phyloP scores from a whole-genome alignment of 805 yeast genomes.

The Starmerella floricola region DNA sequence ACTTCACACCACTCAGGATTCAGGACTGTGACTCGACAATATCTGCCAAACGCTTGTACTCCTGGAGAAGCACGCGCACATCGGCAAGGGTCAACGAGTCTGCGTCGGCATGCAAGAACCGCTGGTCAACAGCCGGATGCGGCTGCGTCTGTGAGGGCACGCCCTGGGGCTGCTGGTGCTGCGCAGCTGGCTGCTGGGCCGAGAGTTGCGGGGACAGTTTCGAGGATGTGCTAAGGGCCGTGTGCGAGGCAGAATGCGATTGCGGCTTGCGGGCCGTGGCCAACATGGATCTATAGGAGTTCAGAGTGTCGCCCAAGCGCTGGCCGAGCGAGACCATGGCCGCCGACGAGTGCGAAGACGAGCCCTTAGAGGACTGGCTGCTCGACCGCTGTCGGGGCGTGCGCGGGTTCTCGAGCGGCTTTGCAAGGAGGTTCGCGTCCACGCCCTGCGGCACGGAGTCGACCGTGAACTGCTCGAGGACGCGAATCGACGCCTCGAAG shows the following conservation, averaged over 20 bases:
- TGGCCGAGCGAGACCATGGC: constrained; percentile 22
- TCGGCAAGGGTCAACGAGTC: constrained; percentile 30
- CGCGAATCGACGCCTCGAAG: constrained; percentile 33
- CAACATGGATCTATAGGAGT: constrained; percentile 15
- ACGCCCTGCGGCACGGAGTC: constrained; percentile 26
- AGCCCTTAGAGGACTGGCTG: constrained; percentile 25
- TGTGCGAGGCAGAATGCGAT: not conserved
- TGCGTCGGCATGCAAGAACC: constrained; percentile 23
- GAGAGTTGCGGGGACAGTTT: too few relatives aligned
- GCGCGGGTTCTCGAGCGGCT: constrained; percentile 16
- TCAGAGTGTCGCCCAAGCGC: constrained; percentile 28
- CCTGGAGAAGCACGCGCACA: constrained; percentile 28
- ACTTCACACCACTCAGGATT: too few relatives aligned
- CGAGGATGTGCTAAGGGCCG: too few relatives aligned
- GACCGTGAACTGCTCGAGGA: constrained; percentile 29
- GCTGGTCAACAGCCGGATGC: constrained; percentile 15
- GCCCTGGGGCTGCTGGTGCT: too few relatives aligned
- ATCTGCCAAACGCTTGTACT: constrained; percentile 30
- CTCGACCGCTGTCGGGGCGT: constrained; percentile 14
- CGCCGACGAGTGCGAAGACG: constrained; percentile 19
- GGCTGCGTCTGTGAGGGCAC: too few relatives aligned
- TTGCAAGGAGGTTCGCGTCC: constrained; percentile 18
- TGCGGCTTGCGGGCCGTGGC: constrained; percentile 9
- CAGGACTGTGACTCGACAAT: constrained; percentile 8
- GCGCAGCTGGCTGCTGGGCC: too few relatives aligned